Evolutionary conservation across 2,329 filamentous ascomycete species (phyloP), one percentile per base, ranked within the genome.

Genomic region (Colletotrichum horii): DNA sequence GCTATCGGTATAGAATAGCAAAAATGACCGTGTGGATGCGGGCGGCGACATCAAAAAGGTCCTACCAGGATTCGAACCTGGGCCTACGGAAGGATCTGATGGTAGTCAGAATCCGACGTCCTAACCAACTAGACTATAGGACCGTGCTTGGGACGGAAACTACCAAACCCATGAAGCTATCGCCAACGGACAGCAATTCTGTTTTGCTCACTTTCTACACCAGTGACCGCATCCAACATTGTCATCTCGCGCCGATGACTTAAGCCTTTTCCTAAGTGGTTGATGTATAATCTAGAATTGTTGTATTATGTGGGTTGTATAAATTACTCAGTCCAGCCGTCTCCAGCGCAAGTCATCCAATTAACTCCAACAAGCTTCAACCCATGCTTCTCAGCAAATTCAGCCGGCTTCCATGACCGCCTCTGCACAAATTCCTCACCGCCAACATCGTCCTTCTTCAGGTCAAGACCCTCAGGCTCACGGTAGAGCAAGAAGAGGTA

Each of bases 361-460:
- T 88, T 88, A 9, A 84, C 78, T 0, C 82, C 84, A 0, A 87
- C 85, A 19, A 88, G 82, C 16, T 77, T 79, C 61, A 89, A 78
- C 1, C 83, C 79, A 60, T 87, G 79, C 76, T 82, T 83, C 58
- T 82, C 79, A 3, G 85, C 83, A 70, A 87, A 88, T 34, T 82
- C 82, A 1, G 80, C 82, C 0, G 84, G 81, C 65, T 85, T 82
- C 75, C 88, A 88, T 0, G 83, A 86, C 11, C 86, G 83, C 66
- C 87, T 80, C 73, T 88, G 83, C 9, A 85, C 83, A 67, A 88
- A 88, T 74, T 88, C 87, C 71, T 88, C 87, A 1, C 86, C 87
- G 3, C 86, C 86, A 14, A 87, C 84, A n/a, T 88, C 85, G 4
- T 83, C 83, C 66, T 87, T 86, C 15, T 78, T 76, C 4, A 88